Percentiles rank a stretch among this genome's conserved stretches.
phyloP scores from a whole-genome alignment of 108 stramenopile genomes.

The Pseudonitzschia multiseries region DNA sequence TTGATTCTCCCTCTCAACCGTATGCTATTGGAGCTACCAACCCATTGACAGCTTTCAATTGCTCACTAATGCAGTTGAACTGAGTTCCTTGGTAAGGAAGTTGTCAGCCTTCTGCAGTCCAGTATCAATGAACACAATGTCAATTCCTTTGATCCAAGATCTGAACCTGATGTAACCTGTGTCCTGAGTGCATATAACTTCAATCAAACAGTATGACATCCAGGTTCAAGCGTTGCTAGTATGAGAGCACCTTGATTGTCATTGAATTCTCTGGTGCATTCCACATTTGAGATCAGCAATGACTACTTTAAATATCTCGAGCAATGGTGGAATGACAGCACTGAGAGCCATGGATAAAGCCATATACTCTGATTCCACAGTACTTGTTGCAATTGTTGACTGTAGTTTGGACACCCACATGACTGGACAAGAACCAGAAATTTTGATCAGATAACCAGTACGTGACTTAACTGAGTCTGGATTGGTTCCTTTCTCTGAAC shows the following conservation, averaged over 20 bases:
- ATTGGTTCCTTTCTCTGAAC: conserved; percentile 27
- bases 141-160: conserved; percentile 13
- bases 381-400: conserved; percentile 37
- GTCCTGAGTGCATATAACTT: conserved; percentile 51
- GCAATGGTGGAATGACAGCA: conserved; percentile 42
- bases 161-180: conserved; percentile 64
- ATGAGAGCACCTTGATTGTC: conserved; percentile 50
- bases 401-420: conserved; percentile 53
- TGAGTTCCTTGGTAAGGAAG: conserved; percentile 47
- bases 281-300: conserved; percentile 5
- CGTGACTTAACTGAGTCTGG: conserved; percentile 45
- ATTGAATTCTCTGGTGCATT: conserved; percentile 4
- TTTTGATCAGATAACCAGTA: conserved; percentile 49
- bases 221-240: conserved; percentile 27
- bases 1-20: too few relatives aligned
- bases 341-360: conserved; percentile 46
- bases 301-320: conserved; percentile 15
- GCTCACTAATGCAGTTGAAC: background rate
- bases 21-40: conserved; percentile 21
- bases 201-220: conserved; percentile 47
- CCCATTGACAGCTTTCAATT: conserved; percentile 33
- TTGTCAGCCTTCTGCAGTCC: conserved; percentile 31
- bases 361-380: conserved; percentile 54
- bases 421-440: too few relatives aligned
- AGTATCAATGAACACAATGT: conserved; percentile 22